A percentile compares a stretch with the other conserved stretches of the same genome.
phyloP scores from a whole-genome alignment of 495 filamentous ascomycete species.

The Xanthoparmelia taractica region DNA sequence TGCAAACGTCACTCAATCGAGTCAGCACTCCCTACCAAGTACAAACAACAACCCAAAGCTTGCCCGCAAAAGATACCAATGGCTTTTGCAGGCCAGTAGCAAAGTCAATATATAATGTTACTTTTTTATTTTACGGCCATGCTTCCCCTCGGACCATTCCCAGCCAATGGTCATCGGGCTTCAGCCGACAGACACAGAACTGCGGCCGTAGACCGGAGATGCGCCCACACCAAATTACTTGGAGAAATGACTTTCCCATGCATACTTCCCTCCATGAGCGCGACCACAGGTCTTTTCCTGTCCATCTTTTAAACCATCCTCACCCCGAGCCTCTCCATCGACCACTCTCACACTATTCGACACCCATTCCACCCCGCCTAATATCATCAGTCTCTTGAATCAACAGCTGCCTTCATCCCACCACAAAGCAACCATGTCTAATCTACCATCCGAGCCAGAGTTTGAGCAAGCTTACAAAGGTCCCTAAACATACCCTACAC shows the following conservation, averaged over 20 bases:
- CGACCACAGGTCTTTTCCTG: no score
- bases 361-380: neutral
- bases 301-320: neutral
- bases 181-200: neutral
- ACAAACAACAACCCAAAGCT: no score
- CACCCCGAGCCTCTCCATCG: neutral
- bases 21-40: no score
- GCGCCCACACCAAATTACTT: neutral
- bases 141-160: conserved; percentile 2
- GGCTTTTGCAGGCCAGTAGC: no score
- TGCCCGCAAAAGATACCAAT: no score
- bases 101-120: no score
- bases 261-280: neutral
- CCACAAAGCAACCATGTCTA: conserved; percentile 54
- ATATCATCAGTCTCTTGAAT: neutral
- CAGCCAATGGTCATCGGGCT: neutral
- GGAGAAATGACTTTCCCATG: neutral
- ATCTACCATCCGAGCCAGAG: conserved; percentile 84
- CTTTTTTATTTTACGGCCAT: no score
- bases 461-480: conserved; percentile 99
- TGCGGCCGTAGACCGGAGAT: conserved; percentile 1
- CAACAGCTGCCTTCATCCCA: conserved; percentile 1
- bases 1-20: conserved; percentile 13
- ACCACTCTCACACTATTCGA: neutral
- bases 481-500: conserved; percentile 27